A percentile compares a stretch with the other conserved stretches of the same genome.
Evolutionary conservation across 768 basidiomycete species (phyloP).

Genomic region (Mycena chlorophos): DNA sequence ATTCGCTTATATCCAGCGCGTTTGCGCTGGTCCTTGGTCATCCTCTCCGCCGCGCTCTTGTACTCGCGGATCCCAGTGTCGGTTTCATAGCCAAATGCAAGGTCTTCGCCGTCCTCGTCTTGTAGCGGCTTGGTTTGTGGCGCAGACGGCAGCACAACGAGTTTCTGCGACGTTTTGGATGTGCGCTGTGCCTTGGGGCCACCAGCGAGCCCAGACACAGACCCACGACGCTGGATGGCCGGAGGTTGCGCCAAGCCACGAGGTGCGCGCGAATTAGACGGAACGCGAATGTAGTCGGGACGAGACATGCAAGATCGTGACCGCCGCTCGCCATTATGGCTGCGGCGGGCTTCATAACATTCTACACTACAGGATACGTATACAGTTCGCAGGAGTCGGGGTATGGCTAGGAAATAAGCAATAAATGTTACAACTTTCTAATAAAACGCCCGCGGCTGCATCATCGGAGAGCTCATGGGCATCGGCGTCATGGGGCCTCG

Average conservation of each 20-base stretch:
- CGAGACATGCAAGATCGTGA: constrained; percentile 9
- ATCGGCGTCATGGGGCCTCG: constrained; percentile 52
- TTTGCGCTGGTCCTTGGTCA: constrained; percentile 84
- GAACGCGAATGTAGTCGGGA: constrained; percentile 4
- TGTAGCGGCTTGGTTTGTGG: constrained; percentile 79
- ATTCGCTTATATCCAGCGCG: constrained; percentile 78
- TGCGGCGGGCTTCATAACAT: neutral
- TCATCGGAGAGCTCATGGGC: constrained; percentile 53
- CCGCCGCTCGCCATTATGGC: neutral
- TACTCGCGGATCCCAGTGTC: constrained; percentile 70
- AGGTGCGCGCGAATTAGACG: neutral
- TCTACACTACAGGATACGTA: constrained; percentile 20
- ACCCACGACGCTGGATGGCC: constrained; percentile 35
- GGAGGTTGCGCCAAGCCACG: neutral
- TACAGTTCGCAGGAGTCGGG: constrained; percentile 17
- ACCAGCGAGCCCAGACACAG: constrained; percentile 38
- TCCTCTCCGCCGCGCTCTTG: constrained; percentile 84
- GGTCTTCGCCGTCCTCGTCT: constrained; percentile 49
- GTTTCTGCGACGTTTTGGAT: constrained; percentile 88
- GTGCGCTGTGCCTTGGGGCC: constrained; percentile 68
- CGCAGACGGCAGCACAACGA: constrained; percentile 86
- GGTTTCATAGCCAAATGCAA: constrained; percentile 63
- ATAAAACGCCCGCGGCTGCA: constrained; percentile 56
- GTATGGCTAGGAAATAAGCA: constrained; percentile 19
- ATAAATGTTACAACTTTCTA: constrained; percentile 30